Conservation (phyloP, 2,329 filamentous ascomycete genomes). For the Ilyonectria destructans region DNA sequence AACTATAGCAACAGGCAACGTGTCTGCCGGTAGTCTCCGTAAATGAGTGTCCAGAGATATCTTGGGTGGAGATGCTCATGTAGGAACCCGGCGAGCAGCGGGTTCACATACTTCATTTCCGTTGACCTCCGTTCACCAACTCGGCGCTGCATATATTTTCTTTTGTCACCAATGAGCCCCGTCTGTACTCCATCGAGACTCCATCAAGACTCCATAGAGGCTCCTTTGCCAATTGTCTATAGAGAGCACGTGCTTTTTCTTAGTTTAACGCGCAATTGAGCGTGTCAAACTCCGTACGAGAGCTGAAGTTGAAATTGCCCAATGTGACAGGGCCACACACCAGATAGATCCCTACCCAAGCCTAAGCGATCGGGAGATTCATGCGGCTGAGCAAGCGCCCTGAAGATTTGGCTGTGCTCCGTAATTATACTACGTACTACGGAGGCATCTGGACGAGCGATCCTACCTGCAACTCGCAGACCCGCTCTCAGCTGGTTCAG, state of each 20-base stretch:
- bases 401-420: slow-evolving; percentile 1
- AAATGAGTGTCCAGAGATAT: slow-evolving; percentile 2
- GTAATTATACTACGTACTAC: neutral
- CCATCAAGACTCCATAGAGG: neutral
- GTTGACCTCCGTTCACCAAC: slow-evolving; percentile 35
- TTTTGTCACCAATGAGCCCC: neutral
- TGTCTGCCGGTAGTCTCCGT: slow-evolving; percentile 26
- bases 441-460: slow-evolving; percentile 1
- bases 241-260: neutral
- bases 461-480: neutral
- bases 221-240: slow-evolving; percentile 1
- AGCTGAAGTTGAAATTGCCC: neutral
- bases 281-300: neutral
- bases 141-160: neutral
- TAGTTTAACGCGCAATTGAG: neutral
- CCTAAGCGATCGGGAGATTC: slow-evolving; percentile 22
- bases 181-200: slow-evolving; percentile 1
- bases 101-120: slow-evolving; percentile 12
- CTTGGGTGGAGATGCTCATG: slow-evolving; percentile 28
- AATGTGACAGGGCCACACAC: slow-evolving; percentile 18
- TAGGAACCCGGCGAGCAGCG: slow-evolving; percentile 31
- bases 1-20: slow-evolving; percentile 11
- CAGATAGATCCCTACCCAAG: slow-evolving; percentile 4
- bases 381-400: slow-evolving; percentile 21
- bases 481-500: slow-evolving; percentile 11